Percentiles rank a stretch among this genome's conserved stretches.
phyloP scores from a whole-genome alignment of 2,329 filamentous ascomycete genomes.

The Acarospora socialis region DNA sequence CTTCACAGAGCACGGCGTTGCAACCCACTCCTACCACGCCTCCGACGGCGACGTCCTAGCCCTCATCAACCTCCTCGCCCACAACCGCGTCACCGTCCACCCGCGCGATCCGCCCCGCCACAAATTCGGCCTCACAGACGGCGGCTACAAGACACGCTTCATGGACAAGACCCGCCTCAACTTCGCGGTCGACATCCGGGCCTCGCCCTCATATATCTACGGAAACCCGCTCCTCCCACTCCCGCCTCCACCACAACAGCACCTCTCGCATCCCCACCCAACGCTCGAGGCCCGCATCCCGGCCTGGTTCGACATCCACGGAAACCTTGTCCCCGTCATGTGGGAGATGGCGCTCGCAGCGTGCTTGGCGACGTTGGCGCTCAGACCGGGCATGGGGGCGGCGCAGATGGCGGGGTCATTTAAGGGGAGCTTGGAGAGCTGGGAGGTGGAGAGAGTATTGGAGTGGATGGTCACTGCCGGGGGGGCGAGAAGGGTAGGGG shows the following conservation, averaged over 20 bases:
- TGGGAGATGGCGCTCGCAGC: constrained; percentile 31
- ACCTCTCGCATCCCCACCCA: background rate
- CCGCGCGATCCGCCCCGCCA: constrained; percentile 28
- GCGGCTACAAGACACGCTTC: constrained; percentile 31
- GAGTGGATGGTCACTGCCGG: constrained; percentile 26
- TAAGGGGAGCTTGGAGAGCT: constrained; percentile 25
- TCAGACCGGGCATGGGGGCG: constrained; percentile 27
- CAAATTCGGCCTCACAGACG: constrained; percentile 32
- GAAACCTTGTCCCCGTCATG: constrained; percentile 20
- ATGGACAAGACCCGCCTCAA: constrained; percentile 31
- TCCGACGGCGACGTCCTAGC: constrained; percentile 31
- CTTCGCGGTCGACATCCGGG: constrained; percentile 28
- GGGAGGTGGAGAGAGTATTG: constrained; percentile 29
- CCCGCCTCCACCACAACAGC: constrained; percentile 3
- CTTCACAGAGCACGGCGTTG: constrained; percentile 21
- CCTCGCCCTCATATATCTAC: constrained; percentile 23
- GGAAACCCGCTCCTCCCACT: constrained; percentile 20
- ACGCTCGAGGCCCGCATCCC: constrained; percentile 23
- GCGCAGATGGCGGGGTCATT: constrained; percentile 24
- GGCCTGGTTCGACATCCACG: constrained; percentile 36
- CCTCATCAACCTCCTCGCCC: constrained; percentile 27
- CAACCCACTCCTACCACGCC: constrained; percentile 23
- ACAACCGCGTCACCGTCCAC: constrained; percentile 22
- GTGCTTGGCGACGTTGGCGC: constrained; percentile 27
- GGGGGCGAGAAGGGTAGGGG: constrained; percentile 11